Evolutionary conservation across 441 rosid species (phyloP), one percentile per base, ranked within the genome.

Genomic region (Capsella rubella): DNA sequence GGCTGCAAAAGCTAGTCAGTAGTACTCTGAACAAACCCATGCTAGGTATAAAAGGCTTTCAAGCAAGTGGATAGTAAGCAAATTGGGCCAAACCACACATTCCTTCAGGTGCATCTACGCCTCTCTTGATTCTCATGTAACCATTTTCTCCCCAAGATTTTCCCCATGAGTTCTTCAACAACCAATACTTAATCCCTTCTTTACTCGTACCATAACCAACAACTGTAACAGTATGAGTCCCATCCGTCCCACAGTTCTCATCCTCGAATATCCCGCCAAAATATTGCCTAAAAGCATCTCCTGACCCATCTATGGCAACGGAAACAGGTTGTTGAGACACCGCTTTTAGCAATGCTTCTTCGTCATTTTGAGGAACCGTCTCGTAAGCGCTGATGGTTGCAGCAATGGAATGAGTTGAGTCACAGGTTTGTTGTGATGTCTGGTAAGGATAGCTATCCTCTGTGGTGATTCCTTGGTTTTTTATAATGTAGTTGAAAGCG

Each of bases 91-190:
- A 54, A 11, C 84, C 84, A 64, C 87, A 82, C 0, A 54, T 40
- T 7, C 85, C 89, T 47, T 57, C 1, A 0, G 64, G 55, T 9
- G 47, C 72, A 49, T 57, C 69, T 12, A 61, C 72, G 21, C 64
- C 83, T 79, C 84, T 82, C 43, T 49, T 62, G 50, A 82, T 78
- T 73, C 77, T 82, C 71, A 81, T 81, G 6, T 77, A 81, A 0
- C 85, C 86, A 32, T 16, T 14, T 42, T 74, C 82, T 50, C 79
- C 82, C 82, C 79, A 79, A 6, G 31, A 16, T 14, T 72, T 49
- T 1, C 84, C 81, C 84, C 82, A 82, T n/a, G 85, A 82, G 32
- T 82, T 77, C 78, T 80, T 82, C 5, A 74, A 6, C 53, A 82
- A 49, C 85, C 85, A 82, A 18, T 82, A 79, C 45, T 82, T 77